Base-by-base conservation (phyloP, 2,329 filamentous ascomycete genomes). In the Venturia nashicola region DNA sequence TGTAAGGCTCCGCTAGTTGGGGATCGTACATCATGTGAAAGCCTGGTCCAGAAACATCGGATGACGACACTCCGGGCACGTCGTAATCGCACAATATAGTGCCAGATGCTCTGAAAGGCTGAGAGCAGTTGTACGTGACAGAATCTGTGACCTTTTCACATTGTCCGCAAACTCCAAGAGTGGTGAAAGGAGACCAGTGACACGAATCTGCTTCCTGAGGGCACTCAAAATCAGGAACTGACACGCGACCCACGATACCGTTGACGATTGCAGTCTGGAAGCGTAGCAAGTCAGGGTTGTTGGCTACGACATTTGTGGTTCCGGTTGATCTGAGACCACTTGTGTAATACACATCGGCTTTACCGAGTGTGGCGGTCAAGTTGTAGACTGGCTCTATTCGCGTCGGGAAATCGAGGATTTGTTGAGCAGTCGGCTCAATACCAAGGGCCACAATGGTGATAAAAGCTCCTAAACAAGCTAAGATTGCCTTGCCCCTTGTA, bases 391-490 rank as follows among this genome's bases (percentile, higher is more conserved):
- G 12, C 0, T 65, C 51, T 68, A 68, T 71, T 0, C 66, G 62
- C 0, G 69, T 65, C 0, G 72, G 72, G 32, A 71, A 73, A 14
- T 66, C 63, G 0, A 72, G 69, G 0, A 75, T 67, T 27, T 73
- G 71, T 59, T 74, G 72, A 16, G 73, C 73, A 20, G 72, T 72
- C 0, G 72, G 69, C 43, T 74, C 72, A 0, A 74, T 57, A 0
- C 68, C 70, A 5, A 73, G 7, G 0, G 60, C 55, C 1, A 65
- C 64, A 1, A 72, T 4, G 0, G 64, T 73, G 1, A 74, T 64
- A 0, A 70, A 18, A 0, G 71, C 71, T 2, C 70, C 70, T 0
- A 72, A 2, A 0, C 69, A 68, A 1, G 70, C 70, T 11, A 62
- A 42, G 12, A 65, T 36, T 61, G 27, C 62, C 57, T 40, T 59